Base-by-base conservation (phyloP, 352 stramenopile species). In the Pythium insidiosum region DNA sequence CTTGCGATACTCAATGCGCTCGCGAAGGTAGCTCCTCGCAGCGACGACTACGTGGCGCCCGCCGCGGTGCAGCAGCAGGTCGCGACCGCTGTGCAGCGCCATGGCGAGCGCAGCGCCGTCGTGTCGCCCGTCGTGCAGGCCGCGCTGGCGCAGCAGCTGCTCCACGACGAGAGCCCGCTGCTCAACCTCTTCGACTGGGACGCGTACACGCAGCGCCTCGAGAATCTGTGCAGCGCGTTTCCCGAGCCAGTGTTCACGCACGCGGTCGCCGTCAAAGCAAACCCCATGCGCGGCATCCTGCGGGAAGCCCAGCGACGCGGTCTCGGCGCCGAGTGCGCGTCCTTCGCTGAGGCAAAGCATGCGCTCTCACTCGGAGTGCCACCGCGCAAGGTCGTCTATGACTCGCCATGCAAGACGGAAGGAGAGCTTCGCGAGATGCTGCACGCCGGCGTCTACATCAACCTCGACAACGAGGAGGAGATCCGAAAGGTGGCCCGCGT, bases 391-490 rank as follows among this genome's bases (percentile, higher is more conserved):
- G 70, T 97, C 11, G 79, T 97, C 7, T 97, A 91, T 60, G 90
- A 97, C 49, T 96, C 82, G 11, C 90, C 90, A 11, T 95, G 83
- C 63, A 97, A 97, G 60, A 97, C 88, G 12, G 24, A 68, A 15
- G 53, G 55, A 6, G 90, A 97, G 55, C 55, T 97, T 20, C 59
- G 67, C 21, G 72, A 86, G 31, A 70, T 94, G 45, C 53, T 97
- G 37, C 37, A 60, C 38, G 65, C 69, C 21, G 85, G 87, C 2
- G 74, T 95, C 16, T 87, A 89, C 47, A 75, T 97, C 48, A 97
- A 97, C 65, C 43, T 92, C 13, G 91, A 97, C 66, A 97, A 95
- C 53, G 67, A 94, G 43, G 62, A 95, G 23, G 90, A 97, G 45
- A 68, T 97, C 19, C 53, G 62, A 49, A 90, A 92, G 44, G 70